Conservation (phyloP, 2,329 filamentous ascomycete species). For the Hypoxylon sp. region DNA sequence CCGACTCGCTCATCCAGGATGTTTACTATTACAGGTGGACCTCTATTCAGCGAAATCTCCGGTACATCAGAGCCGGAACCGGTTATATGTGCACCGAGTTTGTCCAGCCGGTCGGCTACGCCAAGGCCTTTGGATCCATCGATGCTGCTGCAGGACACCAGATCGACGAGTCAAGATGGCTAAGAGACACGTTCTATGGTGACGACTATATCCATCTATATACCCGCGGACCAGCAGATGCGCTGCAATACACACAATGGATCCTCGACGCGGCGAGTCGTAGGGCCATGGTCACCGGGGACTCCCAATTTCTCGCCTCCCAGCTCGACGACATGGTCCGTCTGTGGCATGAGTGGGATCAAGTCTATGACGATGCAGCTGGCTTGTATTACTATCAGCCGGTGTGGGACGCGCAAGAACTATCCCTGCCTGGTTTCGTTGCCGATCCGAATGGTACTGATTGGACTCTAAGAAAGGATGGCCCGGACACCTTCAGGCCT, state of each 20-base stretch:
- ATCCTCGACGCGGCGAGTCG: slow-evolving; percentile 56
- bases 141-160: slow-evolving; percentile 58
- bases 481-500: slow-evolving; percentile 60
- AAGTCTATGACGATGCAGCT: slow-evolving; percentile 53
- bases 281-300: slow-evolving; percentile 58
- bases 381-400: slow-evolving; percentile 62
- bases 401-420: slow-evolving; percentile 62
- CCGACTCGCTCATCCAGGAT: slow-evolving; percentile 59
- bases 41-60: slow-evolving; percentile 59
- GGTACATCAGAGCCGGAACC: slow-evolving; percentile 57
- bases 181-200: slow-evolving; percentile 57
- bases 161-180: slow-evolving; percentile 59
- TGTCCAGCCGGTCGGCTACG: slow-evolving; percentile 58
- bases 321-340: slow-evolving; percentile 60
- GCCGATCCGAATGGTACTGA: slow-evolving; percentile 54
- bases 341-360: slow-evolving; percentile 59
- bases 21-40: slow-evolving; percentile 64
- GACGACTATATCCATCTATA: slow-evolving; percentile 60
- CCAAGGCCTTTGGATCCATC: slow-evolving; percentile 52
- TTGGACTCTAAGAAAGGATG: slow-evolving; percentile 54
- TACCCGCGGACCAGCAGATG: slow-evolving; percentile 57
- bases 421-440: slow-evolving; percentile 59
- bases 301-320: slow-evolving; percentile 55
- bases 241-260: slow-evolving; percentile 58
- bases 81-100: slow-evolving; percentile 63